phyloP scores from a whole-genome alignment of 495 filamentous ascomycete species.

The Xylaria nigripes region DNA sequence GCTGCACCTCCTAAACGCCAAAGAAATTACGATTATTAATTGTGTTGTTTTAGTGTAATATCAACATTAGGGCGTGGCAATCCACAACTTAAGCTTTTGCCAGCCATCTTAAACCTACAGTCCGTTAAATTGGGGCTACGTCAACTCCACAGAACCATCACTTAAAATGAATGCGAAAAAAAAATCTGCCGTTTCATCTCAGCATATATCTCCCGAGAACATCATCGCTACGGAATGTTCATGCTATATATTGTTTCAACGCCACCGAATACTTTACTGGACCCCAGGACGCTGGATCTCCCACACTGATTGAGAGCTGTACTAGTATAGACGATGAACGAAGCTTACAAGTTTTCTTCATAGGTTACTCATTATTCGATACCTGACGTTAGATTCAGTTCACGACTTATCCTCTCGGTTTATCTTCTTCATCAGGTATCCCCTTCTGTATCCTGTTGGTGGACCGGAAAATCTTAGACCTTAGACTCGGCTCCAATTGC shows the following conservation, averaged over 20 bases:
- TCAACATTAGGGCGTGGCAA: background rate
- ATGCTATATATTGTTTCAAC: background rate
- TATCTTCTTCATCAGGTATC: conserved; percentile 17
- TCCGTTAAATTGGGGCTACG: background rate
- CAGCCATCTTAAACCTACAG: background rate
- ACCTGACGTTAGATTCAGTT: conserved; percentile 22
- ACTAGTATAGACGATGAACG: background rate
- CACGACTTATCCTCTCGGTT: conserved; percentile 22
- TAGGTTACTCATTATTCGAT: conserved; percentile 7
- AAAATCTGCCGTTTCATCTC: background rate
- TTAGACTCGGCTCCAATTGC: conserved; percentile 21
- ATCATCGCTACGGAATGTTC: background rate
- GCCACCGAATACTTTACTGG: background rate
- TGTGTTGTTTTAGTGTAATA: background rate
- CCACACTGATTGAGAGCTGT: background rate
- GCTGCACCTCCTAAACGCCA: background rate
- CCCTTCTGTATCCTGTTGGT: conserved; percentile 17
- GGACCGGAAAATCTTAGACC: conserved; percentile 13
- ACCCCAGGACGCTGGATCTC: background rate
- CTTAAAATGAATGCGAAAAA: background rate
- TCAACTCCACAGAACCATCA: background rate
- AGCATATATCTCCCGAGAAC: background rate
- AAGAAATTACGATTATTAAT: background rate
- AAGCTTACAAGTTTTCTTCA: background rate
- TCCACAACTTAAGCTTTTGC: background rate